phyloP scores from a whole-genome alignment of 768 basidiomycete species.

The Lactifluus piperatus region DNA sequence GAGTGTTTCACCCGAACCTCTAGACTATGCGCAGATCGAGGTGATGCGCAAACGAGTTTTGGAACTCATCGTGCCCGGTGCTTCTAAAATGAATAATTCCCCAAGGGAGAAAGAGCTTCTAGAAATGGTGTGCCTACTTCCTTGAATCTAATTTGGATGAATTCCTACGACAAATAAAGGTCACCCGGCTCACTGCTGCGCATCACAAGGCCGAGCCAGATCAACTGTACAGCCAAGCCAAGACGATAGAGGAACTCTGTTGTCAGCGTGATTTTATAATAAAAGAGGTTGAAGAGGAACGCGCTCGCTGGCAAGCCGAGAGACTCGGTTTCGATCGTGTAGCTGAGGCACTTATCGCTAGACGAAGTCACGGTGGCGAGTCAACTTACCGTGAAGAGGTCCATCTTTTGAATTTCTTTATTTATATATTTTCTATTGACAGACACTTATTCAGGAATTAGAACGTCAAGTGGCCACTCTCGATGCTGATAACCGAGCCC shows the following conservation, averaged over 20 bases:
- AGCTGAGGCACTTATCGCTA: conserved; percentile 55
- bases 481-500: conserved; percentile 51
- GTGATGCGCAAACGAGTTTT: conserved; percentile 39
- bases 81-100: conserved; percentile 23
- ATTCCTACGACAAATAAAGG: conserved; percentile 27
- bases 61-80: conserved; percentile 33
- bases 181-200: conserved; percentile 38
- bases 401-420: conserved; percentile 16
- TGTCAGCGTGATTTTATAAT: conserved; percentile 52
- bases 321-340: conserved; percentile 55
- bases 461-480: conserved; percentile 42
- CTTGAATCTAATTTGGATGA: not conserved
- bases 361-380: conserved; percentile 34
- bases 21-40: conserved; percentile 41
- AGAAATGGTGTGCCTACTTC: conserved; percentile 47
- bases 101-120: conserved; percentile 39
- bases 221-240: conserved; percentile 51
- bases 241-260: conserved; percentile 46
- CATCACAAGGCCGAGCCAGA: conserved; percentile 27
- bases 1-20: conserved; percentile 29
- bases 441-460: conserved; percentile 38
- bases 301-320: conserved; percentile 53
- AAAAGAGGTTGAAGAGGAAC: conserved; percentile 46
- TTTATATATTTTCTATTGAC: not conserved
- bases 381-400: conserved; percentile 38